phyloP scores from a whole-genome alignment of 1,284 basidiomycete species.

The Puccinia polysora region DNA sequence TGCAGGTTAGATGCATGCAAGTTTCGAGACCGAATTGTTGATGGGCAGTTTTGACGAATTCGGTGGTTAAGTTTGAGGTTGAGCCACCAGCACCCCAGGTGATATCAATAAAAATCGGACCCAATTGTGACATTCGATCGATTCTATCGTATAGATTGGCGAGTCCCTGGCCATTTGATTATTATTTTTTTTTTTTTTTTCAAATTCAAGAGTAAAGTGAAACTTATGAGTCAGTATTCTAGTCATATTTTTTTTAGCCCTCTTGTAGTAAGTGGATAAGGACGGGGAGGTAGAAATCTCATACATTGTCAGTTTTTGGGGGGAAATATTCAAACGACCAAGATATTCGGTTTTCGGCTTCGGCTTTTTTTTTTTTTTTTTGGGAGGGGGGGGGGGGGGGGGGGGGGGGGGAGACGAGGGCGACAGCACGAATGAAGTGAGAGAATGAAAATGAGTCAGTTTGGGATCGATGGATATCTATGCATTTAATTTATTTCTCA shows the following conservation, averaged over 20 bases:
- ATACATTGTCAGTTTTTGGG: constrained; percentile 81
- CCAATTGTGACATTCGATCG: constrained; percentile 66
- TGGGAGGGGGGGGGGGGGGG: background rate
- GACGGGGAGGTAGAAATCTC: background rate
- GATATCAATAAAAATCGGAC: constrained; percentile 97
- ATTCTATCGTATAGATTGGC: constrained; percentile 79
- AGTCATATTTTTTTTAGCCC: background rate
- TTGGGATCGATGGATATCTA: background rate
- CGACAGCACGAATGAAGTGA: too few relatives aligned
- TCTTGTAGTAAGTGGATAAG: background rate
- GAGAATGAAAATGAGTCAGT: background rate
- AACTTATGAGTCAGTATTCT: too few relatives aligned
- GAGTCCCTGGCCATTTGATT: constrained; percentile 73
- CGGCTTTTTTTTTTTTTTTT: constrained; percentile 8
- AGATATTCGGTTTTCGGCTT: constrained; percentile 69
- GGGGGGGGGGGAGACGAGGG: too few relatives aligned
- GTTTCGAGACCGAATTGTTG: constrained; percentile 76
- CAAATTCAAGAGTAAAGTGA: too few relatives aligned
- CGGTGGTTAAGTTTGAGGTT: constrained; percentile 59
- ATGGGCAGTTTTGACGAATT: constrained; percentile 92
- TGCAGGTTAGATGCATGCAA: constrained; percentile 93
- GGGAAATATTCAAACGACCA: constrained; percentile 98
- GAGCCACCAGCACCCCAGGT: constrained; percentile 97
- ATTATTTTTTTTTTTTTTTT: too few relatives aligned
- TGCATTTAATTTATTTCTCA: background rate